A percentile compares a stretch with the other conserved stretches of the same genome.
Evolutionary conservation across 768 basidiomycete genomes (phyloP).

Genomic region (Roridomyces roridus): DNA sequence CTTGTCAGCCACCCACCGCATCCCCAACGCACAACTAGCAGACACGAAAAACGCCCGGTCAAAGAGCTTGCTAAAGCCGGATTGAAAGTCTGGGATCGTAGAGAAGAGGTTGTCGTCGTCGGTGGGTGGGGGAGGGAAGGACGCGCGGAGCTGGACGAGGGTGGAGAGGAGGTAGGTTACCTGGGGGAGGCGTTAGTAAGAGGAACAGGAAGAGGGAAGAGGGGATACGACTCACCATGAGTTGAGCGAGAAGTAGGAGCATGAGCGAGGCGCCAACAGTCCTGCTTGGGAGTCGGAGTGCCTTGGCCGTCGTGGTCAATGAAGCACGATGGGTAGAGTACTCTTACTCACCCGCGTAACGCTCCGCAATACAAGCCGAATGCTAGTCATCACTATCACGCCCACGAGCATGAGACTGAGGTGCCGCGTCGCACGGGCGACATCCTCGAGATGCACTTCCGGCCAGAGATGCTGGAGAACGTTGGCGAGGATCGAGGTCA

Average conservation of each 20-base stretch:
- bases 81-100: conserved; percentile 73
- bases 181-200: conserved; percentile 43
- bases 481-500: conserved; percentile 25
- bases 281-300: conserved; percentile 67
- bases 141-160: conserved; percentile 79
- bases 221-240: conserved; percentile 64
- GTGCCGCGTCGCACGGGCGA: conserved; percentile 52
- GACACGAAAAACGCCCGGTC: conserved; percentile 74
- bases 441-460: conserved; percentile 35
- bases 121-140: conserved; percentile 61
- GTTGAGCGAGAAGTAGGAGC: conserved; percentile 77
- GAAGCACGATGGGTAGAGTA: neutral
- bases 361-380: conserved; percentile 71
- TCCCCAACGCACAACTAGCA: conserved; percentile 51
- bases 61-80: conserved; percentile 73
- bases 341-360: conserved; percentile 60
- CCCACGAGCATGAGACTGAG: conserved; percentile 76
- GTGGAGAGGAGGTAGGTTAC: conserved; percentile 86
- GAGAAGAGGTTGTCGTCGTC: conserved; percentile 60
- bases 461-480: conserved; percentile 3
- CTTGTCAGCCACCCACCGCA: conserved; percentile 63
- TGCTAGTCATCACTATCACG: conserved; percentile 74
- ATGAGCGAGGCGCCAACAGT: conserved; percentile 78
- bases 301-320: conserved; percentile 43
- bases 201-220: neutral